Conservation (phyloP, 2,329 filamentous ascomycete genomes). For the Colletotrichum horii region DNA sequence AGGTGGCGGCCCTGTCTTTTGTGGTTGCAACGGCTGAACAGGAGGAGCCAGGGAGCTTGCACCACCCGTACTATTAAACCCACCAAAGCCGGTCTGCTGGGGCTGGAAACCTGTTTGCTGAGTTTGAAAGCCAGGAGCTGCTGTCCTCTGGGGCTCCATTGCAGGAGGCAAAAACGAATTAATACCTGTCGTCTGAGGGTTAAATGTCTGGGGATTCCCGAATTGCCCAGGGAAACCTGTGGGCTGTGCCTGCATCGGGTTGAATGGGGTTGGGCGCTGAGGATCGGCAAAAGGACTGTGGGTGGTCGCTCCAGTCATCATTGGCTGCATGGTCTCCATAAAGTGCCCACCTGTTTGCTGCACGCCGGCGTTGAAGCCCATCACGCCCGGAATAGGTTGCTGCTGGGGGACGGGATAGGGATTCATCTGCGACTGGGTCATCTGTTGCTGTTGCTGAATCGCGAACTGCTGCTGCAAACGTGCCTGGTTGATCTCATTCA, state of each 20-base stretch:
- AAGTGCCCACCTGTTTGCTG: slow-evolving; percentile 34
- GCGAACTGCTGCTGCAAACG: slow-evolving; percentile 68
- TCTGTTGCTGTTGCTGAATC: slow-evolving; percentile 44
- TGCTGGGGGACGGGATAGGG: slow-evolving; percentile 36
- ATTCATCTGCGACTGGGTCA: slow-evolving; percentile 43
- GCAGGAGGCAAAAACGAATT: slow-evolving; percentile 65
- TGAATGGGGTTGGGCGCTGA: slow-evolving; percentile 44
- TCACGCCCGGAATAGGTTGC: slow-evolving; percentile 35
- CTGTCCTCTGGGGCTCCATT: slow-evolving; percentile 59
- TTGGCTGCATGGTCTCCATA: slow-evolving; percentile 56
- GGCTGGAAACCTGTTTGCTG: slow-evolving; percentile 48
- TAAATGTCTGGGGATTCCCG: slow-evolving; percentile 55
- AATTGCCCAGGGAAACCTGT: slow-evolving; percentile 63
- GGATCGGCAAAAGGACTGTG: slow-evolving; percentile 47
- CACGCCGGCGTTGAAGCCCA: slow-evolving; percentile 40
- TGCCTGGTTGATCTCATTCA: slow-evolving; percentile 74
- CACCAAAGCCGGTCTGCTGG: slow-evolving; percentile 56
- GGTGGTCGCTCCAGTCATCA: slow-evolving; percentile 49
- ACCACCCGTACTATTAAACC: slow-evolving; percentile 40
- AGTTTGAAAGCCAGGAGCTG: slow-evolving; percentile 43
- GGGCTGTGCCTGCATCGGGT: slow-evolving; percentile 62
- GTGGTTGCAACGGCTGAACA: slow-evolving; percentile 50
- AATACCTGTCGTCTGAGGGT: slow-evolving; percentile 46
- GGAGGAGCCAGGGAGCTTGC: slow-evolving; percentile 31
- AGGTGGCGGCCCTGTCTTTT: slow-evolving; percentile 72